phyloP scores from a whole-genome alignment of 768 basidiomycete species.

The Dioszegia crocea region DNA sequence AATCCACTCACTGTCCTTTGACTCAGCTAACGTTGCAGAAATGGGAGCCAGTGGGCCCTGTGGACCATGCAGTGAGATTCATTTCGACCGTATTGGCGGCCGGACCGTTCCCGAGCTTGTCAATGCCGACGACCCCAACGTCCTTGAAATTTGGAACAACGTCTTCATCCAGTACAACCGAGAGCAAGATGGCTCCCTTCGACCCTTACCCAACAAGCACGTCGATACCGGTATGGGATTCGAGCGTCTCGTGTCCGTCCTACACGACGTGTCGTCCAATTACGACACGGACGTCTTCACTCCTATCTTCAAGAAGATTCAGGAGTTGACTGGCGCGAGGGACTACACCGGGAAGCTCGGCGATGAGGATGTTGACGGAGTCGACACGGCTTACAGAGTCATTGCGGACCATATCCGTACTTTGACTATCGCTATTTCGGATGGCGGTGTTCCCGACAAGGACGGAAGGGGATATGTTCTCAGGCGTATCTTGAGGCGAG shows the following conservation, averaged over 20 bases:
- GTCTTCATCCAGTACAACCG: slow-evolving; percentile 99
- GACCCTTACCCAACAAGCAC: slow-evolving; percentile 79
- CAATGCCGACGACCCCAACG: slow-evolving; percentile 93
- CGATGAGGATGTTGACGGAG: slow-evolving; percentile 86
- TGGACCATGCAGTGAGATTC: slow-evolving; percentile 93
- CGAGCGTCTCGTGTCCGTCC: slow-evolving; percentile 88
- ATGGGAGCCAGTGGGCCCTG: slow-evolving; percentile 99
- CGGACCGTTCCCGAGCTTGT: slow-evolving; percentile 88
- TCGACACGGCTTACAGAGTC: slow-evolving; percentile 96
- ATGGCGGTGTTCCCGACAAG: slow-evolving; percentile 94
- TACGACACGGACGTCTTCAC: slow-evolving; percentile 96
- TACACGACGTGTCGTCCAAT: slow-evolving; percentile 88
- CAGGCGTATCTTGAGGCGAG: slow-evolving; percentile 82
- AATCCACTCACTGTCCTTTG: not conserved
- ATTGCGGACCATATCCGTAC: slow-evolving; percentile 94
- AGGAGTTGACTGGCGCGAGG: slow-evolving; percentile 80
- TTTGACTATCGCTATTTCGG: slow-evolving; percentile 88
- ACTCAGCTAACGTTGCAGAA: slow-evolving; percentile 55
- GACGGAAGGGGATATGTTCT: slow-evolving; percentile 97
- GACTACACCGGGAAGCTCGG: slow-evolving; percentile 88
- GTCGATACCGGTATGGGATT: slow-evolving; percentile 99
- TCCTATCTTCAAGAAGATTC: slow-evolving; percentile 81
- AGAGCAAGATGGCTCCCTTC: slow-evolving; percentile 77
- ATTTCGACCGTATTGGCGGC: slow-evolving; percentile 96
- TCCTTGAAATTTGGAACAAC: slow-evolving; percentile 95